A percentile compares a stretch with the other conserved stretches of the same genome.
These are phyloP conservation scores for Eutrema japonicum DNA, from an alignment of 345 rosid genomes.

Conservation along the genomic window DNA sequence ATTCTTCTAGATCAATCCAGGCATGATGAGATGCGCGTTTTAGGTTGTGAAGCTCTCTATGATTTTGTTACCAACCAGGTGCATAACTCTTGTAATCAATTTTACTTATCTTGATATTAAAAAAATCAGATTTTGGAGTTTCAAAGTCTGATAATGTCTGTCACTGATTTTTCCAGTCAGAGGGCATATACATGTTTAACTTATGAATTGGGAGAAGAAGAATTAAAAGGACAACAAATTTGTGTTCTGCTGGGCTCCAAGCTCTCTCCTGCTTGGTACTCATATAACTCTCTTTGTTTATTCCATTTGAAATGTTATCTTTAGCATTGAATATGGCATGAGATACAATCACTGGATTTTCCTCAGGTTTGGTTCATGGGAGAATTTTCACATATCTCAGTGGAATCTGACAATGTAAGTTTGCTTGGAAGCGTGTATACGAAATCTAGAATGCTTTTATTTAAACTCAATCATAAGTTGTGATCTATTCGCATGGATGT, in stretches of 20 bases:
- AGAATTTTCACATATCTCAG: conserved; percentile 68
- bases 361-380: conserved; percentile 82
- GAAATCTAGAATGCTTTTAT: not conserved
- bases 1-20: conserved; percentile 71
- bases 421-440: conserved; percentile 15
- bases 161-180: conserved; percentile 46
- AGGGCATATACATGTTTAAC: too few species aligned
- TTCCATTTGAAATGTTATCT: conserved; percentile 1
- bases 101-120: not conserved
- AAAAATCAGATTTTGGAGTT: conserved; percentile 2
- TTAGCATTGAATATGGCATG: not conserved
- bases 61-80: conserved; percentile 81
- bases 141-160: conserved; percentile 4
- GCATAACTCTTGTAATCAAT: conserved; percentile 25
- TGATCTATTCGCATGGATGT: conserved; percentile 3
- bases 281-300: not conserved
- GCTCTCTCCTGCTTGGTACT: conserved; percentile 73
- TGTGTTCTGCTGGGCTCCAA: conserved; percentile 69
- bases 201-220: too few species aligned
- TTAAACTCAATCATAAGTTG: not conserved
- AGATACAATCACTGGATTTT: not conserved
- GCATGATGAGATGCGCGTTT: conserved; percentile 55
- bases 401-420: conserved; percentile 72
- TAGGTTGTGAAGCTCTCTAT: conserved; percentile 70
- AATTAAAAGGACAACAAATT: too few species aligned